Conservation (phyloP, 129 eudicot species). For the Helichrysum umbraculigerum region DNA sequence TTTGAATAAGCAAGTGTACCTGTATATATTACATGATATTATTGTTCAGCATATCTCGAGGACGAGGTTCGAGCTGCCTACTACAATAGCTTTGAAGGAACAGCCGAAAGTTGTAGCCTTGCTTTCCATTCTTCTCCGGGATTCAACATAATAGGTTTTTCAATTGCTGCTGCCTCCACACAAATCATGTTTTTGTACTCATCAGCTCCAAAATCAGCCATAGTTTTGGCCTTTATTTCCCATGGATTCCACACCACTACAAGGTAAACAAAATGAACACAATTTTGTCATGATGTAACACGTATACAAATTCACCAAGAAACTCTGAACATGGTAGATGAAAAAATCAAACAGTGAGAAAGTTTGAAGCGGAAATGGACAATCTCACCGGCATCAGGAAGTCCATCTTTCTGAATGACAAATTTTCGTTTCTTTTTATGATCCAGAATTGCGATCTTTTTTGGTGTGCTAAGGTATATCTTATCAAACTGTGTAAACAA, state of each 20-base stretch:
- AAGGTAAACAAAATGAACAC: background rate
- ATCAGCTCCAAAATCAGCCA: constrained; percentile 75
- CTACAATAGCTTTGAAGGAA: constrained; percentile 84
- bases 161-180: constrained; percentile 88
- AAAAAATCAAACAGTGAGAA: background rate
- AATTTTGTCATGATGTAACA: background rate
- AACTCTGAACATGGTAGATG: background rate
- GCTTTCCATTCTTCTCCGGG: constrained; percentile 99
- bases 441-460: constrained; percentile 78
- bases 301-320: background rate
- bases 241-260: constrained; percentile 99
- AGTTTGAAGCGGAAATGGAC: background rate
- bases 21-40: background rate
- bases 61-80: constrained; percentile 81
- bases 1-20: background rate
- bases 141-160: constrained; percentile 70
- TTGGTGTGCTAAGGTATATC: constrained; percentile 87
- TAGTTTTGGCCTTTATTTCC: constrained; percentile 88
- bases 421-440: constrained; percentile 83
- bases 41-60: constrained; percentile 17
- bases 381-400: constrained; percentile 93
- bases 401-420: constrained; percentile 83
- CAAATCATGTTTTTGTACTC: constrained; percentile 91
- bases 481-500: constrained; percentile 64
- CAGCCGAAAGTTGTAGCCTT: constrained; percentile 76